A percentile compares a stretch with the other conserved stretches of the same genome.
These are phyloP conservation scores for Pseudogymnoascus sp. DNA, from an alignment of 2,329 filamentous ascomycete species.

Conservation along the genomic window DNA sequence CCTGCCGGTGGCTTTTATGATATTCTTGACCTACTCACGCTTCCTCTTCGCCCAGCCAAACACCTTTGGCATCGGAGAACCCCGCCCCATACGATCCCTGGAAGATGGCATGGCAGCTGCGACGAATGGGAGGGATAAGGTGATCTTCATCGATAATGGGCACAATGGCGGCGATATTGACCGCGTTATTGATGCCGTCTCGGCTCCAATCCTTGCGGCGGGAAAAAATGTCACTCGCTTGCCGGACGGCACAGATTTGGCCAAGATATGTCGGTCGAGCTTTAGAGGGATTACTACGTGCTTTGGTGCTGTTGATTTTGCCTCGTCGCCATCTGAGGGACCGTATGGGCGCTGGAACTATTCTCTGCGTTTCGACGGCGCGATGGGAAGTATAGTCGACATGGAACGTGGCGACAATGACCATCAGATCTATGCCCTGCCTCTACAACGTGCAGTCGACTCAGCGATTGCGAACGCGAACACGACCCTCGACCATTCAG, in stretches of 20 bases:
- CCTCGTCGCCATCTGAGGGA: conserved; percentile 67
- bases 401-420: conserved; percentile 61
- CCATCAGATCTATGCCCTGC: conserved; percentile 68
- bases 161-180: conserved; percentile 62
- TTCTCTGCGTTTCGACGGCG: conserved; percentile 68
- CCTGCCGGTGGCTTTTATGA: conserved; percentile 50
- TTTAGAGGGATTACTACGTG: conserved; percentile 62
- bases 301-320: conserved; percentile 67
- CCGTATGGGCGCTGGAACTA: conserved; percentile 70
- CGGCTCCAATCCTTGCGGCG: conserved; percentile 46
- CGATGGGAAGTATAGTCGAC: conserved; percentile 58
- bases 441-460: conserved; percentile 73
- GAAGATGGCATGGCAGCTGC: conserved; percentile 53
- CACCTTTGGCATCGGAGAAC: conserved; percentile 61
- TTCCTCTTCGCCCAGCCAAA: conserved; percentile 78
- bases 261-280: conserved; percentile 54
- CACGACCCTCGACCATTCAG: conserved; percentile 32
- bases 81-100: conserved; percentile 56
- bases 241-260: conserved; percentile 48
- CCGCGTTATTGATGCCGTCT: conserved; percentile 57
- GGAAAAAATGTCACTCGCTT: conserved; percentile 51
- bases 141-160: conserved; percentile 75
- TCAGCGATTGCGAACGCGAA: conserved; percentile 56
- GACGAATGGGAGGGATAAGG: conserved; percentile 52
- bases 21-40: conserved; percentile 62